Conservation (phyloP, 257 asterid genomes). For the Nyctanthes arbortristis region DNA sequence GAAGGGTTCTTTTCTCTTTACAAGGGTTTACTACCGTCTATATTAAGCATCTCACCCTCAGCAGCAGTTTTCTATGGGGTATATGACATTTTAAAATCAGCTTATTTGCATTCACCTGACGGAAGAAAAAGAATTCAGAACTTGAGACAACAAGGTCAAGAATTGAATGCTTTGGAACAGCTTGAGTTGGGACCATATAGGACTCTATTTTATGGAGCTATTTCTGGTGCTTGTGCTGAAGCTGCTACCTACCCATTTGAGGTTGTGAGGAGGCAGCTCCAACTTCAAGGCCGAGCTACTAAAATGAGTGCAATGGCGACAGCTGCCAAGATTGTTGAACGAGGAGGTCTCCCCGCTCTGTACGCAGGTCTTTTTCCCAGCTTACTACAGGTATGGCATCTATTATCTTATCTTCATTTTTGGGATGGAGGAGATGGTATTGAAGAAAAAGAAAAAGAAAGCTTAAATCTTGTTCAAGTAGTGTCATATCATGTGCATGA, state of each 20-base stretch:
- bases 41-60: slow-evolving; percentile 68
- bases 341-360: slow-evolving; percentile 88
- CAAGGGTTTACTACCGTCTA: slow-evolving; percentile 61
- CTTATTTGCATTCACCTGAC: slow-evolving; percentile 72
- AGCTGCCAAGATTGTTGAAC: slow-evolving; percentile 65
- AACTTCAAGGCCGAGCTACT: slow-evolving; percentile 77
- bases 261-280: slow-evolving; percentile 94
- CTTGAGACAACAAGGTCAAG: slow-evolving; percentile 59
- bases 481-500: background rate
- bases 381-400: slow-evolving; percentile 83
- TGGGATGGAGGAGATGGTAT: background rate
- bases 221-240: slow-evolving; percentile 99
- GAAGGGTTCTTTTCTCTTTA: slow-evolving; percentile 63
- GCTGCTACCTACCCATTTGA: slow-evolving; percentile 94
- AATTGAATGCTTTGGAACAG: slow-evolving; percentile 80
- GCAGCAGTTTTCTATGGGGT: slow-evolving; percentile 68
- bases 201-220: slow-evolving; percentile 91
- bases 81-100: slow-evolving; percentile 59
- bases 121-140: slow-evolving; percentile 73
- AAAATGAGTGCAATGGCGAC: slow-evolving; percentile 71
- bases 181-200: slow-evolving; percentile 88
- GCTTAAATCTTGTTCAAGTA: background rate
- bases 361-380: slow-evolving; percentile 94
- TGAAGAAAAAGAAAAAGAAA: background rate
- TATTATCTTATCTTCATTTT: background rate